Percentiles rank a stretch among this genome's conserved stretches.
These are phyloP conservation scores for Astrothelium subdiscretum DNA, from an alignment of 495 filamentous ascomycete genomes.

Conservation along the genomic window DNA sequence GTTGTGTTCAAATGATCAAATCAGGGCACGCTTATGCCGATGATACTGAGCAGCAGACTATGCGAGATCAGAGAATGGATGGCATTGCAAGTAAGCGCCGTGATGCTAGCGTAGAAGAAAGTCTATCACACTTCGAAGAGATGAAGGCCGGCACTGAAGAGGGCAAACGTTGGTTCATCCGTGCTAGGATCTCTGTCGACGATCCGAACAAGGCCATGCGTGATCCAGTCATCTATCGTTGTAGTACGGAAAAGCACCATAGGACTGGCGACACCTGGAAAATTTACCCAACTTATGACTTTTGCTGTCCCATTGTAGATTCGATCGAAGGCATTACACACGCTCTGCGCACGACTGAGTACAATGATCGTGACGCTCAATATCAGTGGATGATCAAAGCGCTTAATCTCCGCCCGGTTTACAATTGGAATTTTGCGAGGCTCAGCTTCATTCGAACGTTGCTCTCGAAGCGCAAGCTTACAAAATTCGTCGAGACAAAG, in stretches of 20 bases:
- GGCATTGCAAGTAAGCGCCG: slow-evolving; percentile 65
- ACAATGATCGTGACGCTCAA: slow-evolving; percentile 92
- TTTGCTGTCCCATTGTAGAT: slow-evolving; percentile 86
- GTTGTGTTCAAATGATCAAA: slow-evolving; percentile 67
- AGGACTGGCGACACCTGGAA: slow-evolving; percentile 85
- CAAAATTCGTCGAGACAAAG: slow-evolving; percentile 79
- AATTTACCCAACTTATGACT: slow-evolving; percentile 94
- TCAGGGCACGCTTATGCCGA: slow-evolving; percentile 80
- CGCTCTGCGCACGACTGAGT: slow-evolving; percentile 90
- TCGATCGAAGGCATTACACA: slow-evolving; percentile 87
- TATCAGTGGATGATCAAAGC: slow-evolving; percentile 93
- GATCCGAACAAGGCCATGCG: slow-evolving; percentile 78
- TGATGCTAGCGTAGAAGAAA: slow-evolving; percentile 68
- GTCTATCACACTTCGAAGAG: slow-evolving; percentile 65
- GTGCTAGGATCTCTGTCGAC: slow-evolving; percentile 77
- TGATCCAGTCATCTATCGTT: slow-evolving; percentile 92
- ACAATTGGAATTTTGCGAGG: slow-evolving; percentile 96
- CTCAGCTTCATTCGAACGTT: slow-evolving; percentile 92
- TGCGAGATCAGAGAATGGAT: slow-evolving; percentile 66
- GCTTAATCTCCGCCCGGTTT: slow-evolving; percentile 71
- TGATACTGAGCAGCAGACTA: slow-evolving; percentile 77
- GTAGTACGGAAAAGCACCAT: slow-evolving; percentile 70
- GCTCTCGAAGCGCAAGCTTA: slow-evolving; percentile 88
- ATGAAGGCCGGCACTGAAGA: slow-evolving; percentile 75
- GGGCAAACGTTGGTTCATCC: slow-evolving; percentile 71